phyloP scores from a whole-genome alignment of 139 green algal species.

The Picochlorum costavermella region DNA sequence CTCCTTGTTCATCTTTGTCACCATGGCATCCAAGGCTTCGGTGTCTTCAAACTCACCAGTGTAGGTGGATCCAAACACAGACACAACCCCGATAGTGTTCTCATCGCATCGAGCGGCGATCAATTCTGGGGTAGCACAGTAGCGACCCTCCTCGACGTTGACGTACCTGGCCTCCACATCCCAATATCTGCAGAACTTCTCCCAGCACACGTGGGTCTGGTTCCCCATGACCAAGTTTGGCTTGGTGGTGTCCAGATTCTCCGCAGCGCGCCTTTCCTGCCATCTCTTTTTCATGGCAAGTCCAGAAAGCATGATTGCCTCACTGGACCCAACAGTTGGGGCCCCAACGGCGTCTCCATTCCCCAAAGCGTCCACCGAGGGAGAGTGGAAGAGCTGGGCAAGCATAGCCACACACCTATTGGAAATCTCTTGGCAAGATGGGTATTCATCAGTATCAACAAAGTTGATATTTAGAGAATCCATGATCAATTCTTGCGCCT shows the following conservation, averaged over 20 bases:
- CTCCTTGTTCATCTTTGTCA: constrained; percentile 35
- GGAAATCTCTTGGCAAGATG: not conserved
- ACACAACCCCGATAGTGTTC: constrained; percentile 62
- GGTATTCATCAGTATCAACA: constrained; percentile 23
- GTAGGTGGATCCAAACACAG: constrained; percentile 62
- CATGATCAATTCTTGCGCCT: constrained; percentile 29
- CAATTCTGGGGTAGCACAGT: constrained; percentile 19
- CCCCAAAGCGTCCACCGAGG: constrained; percentile 13
- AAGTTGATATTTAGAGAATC: constrained; percentile 21
- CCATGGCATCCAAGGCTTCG: constrained; percentile 28
- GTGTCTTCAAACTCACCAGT: constrained; percentile 60
- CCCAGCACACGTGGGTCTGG: constrained; percentile 35
- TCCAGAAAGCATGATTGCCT: constrained; percentile 62
- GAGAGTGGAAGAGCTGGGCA: constrained; percentile 41
- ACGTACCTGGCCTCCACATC: constrained; percentile 47
- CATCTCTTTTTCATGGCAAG: constrained; percentile 61
- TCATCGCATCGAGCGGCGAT: constrained; percentile 38
- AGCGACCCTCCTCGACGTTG: constrained; percentile 22
- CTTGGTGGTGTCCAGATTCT: constrained; percentile 29
- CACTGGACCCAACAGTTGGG: constrained; percentile 45
- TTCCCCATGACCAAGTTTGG: constrained; percentile 59
- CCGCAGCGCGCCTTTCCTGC: constrained; percentile 25
- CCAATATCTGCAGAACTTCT: constrained; percentile 55
- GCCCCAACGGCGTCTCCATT: constrained; percentile 23
- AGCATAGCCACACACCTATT: constrained; percentile 47